A percentile compares a stretch with the other conserved stretches of the same genome.
Conservation (phyloP, 352 stramenopile genomes). For the Globisporangium spiculum region DNA sequence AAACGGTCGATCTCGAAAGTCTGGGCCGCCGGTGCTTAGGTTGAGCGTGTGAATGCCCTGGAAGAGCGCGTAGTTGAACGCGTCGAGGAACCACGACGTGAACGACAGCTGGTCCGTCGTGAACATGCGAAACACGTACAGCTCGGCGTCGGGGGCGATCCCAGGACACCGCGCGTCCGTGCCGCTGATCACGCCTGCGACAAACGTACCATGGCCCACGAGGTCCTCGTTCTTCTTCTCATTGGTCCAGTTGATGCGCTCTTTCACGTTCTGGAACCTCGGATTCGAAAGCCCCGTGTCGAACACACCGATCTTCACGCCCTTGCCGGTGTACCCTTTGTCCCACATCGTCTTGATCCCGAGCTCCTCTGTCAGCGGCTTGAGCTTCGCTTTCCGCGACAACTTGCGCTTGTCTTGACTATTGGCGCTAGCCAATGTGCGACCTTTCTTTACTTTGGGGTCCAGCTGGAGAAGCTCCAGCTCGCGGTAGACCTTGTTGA, state of each 20-base stretch:
- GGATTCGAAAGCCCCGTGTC: slow-evolving; percentile 73
- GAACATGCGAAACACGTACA: slow-evolving; percentile 87
- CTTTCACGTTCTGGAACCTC: slow-evolving; percentile 57
- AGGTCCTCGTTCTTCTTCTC: slow-evolving; percentile 72
- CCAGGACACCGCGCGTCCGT: slow-evolving; percentile 61
- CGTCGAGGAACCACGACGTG: slow-evolving; percentile 89
- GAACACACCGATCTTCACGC: slow-evolving; percentile 84
- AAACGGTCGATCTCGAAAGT: slow-evolving; percentile 85
- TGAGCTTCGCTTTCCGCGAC: slow-evolving; percentile 18
- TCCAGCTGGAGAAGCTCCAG: slow-evolving; percentile 28
- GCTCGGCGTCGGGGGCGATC: slow-evolving; percentile 68
- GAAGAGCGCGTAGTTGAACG: slow-evolving; percentile 88
- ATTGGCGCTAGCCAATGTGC: background rate
- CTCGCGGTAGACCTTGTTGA: slow-evolving; percentile 48
- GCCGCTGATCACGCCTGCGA: slow-evolving; percentile 71
- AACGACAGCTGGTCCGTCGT: slow-evolving; percentile 84
- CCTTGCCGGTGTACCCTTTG: slow-evolving; percentile 57
- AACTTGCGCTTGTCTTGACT: slow-evolving; percentile 9
- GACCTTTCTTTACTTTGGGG: slow-evolving; percentile 16
- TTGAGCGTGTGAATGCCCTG: slow-evolving; percentile 81
- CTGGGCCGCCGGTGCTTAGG: slow-evolving; percentile 79
- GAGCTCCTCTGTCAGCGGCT: slow-evolving; percentile 46
- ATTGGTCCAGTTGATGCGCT: slow-evolving; percentile 87
- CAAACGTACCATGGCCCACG: slow-evolving; percentile 84
- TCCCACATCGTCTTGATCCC: slow-evolving; percentile 57